phyloP scores from a whole-genome alignment of 73 alveolate genomes.

The Paramecium primaurelia region DNA sequence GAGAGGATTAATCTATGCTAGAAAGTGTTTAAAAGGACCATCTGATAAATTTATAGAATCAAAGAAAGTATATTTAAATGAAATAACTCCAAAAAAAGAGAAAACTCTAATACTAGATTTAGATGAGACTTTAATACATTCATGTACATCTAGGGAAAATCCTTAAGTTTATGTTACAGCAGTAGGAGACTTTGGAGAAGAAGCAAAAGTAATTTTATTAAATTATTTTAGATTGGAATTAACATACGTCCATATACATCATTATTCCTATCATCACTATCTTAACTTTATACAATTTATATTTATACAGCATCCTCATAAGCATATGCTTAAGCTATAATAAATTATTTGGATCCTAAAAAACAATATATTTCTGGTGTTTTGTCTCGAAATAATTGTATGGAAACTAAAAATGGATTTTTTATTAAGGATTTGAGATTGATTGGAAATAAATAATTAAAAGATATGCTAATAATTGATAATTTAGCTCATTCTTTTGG shows the following conservation, averaged over 20 bases:
- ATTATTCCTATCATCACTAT: constrained; percentile 75
- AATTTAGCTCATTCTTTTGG: constrained; percentile 91
- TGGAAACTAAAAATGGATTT: constrained; percentile 84
- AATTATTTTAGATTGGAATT: constrained; percentile 70
- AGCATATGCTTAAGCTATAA: constrained; percentile 92
- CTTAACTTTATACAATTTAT: constrained; percentile 76
- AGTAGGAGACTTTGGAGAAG: constrained; percentile 34
- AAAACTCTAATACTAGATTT: constrained; percentile 33
- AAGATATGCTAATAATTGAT: constrained; percentile 86
- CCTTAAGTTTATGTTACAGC: constrained; percentile 44
- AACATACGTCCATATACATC: constrained; percentile 85
- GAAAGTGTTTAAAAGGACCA: constrained; percentile 58
- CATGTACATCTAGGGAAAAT: constrained; percentile 46
- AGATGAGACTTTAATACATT: constrained; percentile 51
- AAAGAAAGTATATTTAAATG: constrained; percentile 34
- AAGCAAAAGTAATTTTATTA: not conserved
- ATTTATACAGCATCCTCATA: constrained; percentile 91
- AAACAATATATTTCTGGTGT: constrained; percentile 79
- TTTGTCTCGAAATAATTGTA: constrained; percentile 86
- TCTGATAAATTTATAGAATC: constrained; percentile 50
- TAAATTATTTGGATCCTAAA: constrained; percentile 89
- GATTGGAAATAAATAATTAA: constrained; percentile 74
- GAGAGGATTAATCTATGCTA: constrained; percentile 51
- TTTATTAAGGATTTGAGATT: constrained; percentile 92
- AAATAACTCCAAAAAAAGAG: not conserved